These are phyloP conservation scores for Saccharomycopsis guyanensis DNA, from an alignment of 805 yeast genomes.

Conservation along the genomic window DNA sequence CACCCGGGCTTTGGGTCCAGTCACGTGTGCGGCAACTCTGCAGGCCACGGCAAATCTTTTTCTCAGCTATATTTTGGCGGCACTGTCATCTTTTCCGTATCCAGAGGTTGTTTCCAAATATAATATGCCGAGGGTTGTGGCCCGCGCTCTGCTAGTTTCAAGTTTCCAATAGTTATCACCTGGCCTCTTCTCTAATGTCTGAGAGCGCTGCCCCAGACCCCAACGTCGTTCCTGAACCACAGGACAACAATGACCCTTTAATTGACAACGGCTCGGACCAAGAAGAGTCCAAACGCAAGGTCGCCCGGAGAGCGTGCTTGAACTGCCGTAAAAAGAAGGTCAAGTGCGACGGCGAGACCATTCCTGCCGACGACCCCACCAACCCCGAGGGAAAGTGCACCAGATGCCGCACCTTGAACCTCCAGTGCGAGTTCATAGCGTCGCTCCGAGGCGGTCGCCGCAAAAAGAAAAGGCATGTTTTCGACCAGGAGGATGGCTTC, in stretches of 20 bases:
- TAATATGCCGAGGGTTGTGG: not conserved
- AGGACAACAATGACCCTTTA: not conserved
- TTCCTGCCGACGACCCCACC: slow-evolving; percentile 25
- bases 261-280: not conserved
- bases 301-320: slow-evolving; percentile 55
- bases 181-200: too few species aligned
- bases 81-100: not conserved
- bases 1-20: too few species aligned
- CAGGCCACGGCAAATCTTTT: too few species aligned
- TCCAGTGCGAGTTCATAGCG: slow-evolving; percentile 47
- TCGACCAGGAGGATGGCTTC: not conserved
- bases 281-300: slow-evolving; percentile 33
- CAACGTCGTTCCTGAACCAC: too few species aligned
- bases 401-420: slow-evolving; percentile 43
- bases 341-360: slow-evolving; percentile 56
- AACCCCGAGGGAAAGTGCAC: slow-evolving; percentile 24
- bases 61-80: too few species aligned
- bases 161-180: too few species aligned
- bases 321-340: slow-evolving; percentile 59
- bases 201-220: not conserved
- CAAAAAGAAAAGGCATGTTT: slow-evolving; percentile 19
- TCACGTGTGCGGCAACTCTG: too few species aligned
- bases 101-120: not conserved
- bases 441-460: slow-evolving; percentile 53
- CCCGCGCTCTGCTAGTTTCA: not conserved